phyloP scores from a whole-genome alignment of 1,284 basidiomycete species.

The Ceratobasidium sp. region DNA sequence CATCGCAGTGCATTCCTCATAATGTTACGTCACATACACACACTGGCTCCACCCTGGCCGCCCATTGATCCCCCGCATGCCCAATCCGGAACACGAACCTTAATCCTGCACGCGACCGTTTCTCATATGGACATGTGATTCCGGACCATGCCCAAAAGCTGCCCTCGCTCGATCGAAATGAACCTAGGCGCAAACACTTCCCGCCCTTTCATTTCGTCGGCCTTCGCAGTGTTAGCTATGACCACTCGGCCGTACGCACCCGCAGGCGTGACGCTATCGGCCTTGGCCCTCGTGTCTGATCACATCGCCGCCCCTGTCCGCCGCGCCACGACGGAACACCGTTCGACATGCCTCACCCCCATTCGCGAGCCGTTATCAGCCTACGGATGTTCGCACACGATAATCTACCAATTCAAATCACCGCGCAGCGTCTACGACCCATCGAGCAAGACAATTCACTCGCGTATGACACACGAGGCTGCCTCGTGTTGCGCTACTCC shows the following conservation, averaged over 20 bases:
- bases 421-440: not conserved
- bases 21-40: constrained; percentile 21
- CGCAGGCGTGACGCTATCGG: constrained; percentile 2
- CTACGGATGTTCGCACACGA: not conserved
- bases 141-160: not conserved
- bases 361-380: constrained; percentile 23
- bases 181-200: constrained; percentile 15
- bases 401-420: not conserved
- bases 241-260: not conserved
- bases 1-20: not conserved
- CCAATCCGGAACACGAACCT: constrained; percentile 16
- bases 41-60: constrained; percentile 19
- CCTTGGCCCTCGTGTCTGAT: constrained; percentile 3
- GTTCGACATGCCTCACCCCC: not conserved
- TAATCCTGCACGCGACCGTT: constrained; percentile 19
- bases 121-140: not conserved
- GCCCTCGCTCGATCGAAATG: constrained; percentile 7
- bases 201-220: constrained; percentile 16
- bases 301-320: not conserved
- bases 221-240: too few species aligned
- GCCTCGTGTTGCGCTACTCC: constrained; percentile 31
- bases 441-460: not conserved
- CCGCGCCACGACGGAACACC: not conserved
- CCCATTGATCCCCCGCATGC: constrained; percentile 10
- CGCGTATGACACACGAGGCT: constrained; percentile 13